Base-by-base conservation (phyloP, 176 grass and related monocot species). In the Oryza glumipatula region DNA sequence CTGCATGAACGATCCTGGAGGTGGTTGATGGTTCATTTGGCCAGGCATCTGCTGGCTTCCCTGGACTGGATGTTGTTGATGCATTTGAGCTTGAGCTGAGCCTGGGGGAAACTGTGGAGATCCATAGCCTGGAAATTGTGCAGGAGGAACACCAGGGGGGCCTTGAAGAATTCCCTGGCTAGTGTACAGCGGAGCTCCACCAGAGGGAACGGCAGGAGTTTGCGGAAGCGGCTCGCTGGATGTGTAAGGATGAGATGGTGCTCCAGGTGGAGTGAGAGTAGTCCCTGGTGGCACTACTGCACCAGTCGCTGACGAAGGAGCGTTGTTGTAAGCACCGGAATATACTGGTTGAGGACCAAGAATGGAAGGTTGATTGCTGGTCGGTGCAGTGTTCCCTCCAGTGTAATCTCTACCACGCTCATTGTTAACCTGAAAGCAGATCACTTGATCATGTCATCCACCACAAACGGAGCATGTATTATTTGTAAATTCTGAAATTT, bases 321-420 rank as follows among this genome's bases (percentile, higher is more conserved):
- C 77, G 51, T 16, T 74, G 28, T 39, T 65, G 49, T 67, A 56
- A 76, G 84, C 74, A 71, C 77, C 86, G 79, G 9, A 13, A 39
- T 63, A 73, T 47, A 82, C 56, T 13, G 86, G 86, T 84, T 90
- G 87, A 82, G 94, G 91, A 33, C 94, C 91, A 85, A 95, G 86
- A 66, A 95, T 88, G 67, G 94, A 95, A 78, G 91, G 94, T 87
- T 82, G 80, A 32, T 91, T 80, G 65, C n/a, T 91, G 82, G 76
- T 51, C 60, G 90, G 70, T 73, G 83, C 46, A 33, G 72, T 45
- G 67, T 66, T 89, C 39, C 83, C 88, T 72, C 86, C 87, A 48
- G 94, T 96, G 54, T 93, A 93, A 79, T 96, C 94, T 91, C 88
- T 89, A 51, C 88, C 88, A 80, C 94, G 88, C 52, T 96, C 94